Percentiles rank a stretch among this genome's conserved stretches.
phyloP scores from a whole-genome alignment of 768 basidiomycete species.

The Tricholomella constricta region DNA sequence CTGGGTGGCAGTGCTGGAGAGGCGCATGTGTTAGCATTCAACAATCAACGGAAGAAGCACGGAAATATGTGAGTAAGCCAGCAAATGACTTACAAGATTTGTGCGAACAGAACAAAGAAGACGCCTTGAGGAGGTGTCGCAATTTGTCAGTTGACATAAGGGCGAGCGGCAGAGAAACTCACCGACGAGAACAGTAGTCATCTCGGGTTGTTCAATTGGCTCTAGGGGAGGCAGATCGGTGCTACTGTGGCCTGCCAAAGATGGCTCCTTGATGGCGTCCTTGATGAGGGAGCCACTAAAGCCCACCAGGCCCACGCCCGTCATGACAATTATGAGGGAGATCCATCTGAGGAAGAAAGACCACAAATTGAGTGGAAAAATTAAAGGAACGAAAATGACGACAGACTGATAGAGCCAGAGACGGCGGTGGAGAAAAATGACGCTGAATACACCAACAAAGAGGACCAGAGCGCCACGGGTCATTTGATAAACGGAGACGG shows the following conservation, averaged over 20 bases:
- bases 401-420: slow-evolving; percentile 89
- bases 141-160: slow-evolving; percentile 20
- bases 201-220: slow-evolving; percentile 57
- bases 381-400: slow-evolving; percentile 4
- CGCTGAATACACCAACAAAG: slow-evolving; percentile 90
- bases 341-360: slow-evolving; percentile 65
- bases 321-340: slow-evolving; percentile 86
- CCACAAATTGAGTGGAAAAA: not conserved
- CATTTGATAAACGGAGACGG: slow-evolving; percentile 98
- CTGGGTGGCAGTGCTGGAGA: slow-evolving; percentile 78
- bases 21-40: slow-evolving; percentile 2
- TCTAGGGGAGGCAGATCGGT: slow-evolving; percentile 41
- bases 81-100: slow-evolving; percentile 73
- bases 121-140: slow-evolving; percentile 56
- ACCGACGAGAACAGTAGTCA: slow-evolving; percentile 78
- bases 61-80: slow-evolving; percentile 17
- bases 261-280: slow-evolving; percentile 57
- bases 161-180: slow-evolving; percentile 25
- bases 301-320: slow-evolving; percentile 83
- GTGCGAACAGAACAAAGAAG: slow-evolving; percentile 90
- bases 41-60: slow-evolving; percentile 21
- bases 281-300: slow-evolving; percentile 88
- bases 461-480: slow-evolving; percentile 90
- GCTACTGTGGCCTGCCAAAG: slow-evolving; percentile 28
- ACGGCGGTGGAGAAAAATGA: slow-evolving; percentile 84